Percentiles rank a stretch among this genome's conserved stretches.
Evolutionary conservation across 2,329 filamentous ascomycete genomes (phyloP).

Genomic region (Alternaria ventricosa): DNA sequence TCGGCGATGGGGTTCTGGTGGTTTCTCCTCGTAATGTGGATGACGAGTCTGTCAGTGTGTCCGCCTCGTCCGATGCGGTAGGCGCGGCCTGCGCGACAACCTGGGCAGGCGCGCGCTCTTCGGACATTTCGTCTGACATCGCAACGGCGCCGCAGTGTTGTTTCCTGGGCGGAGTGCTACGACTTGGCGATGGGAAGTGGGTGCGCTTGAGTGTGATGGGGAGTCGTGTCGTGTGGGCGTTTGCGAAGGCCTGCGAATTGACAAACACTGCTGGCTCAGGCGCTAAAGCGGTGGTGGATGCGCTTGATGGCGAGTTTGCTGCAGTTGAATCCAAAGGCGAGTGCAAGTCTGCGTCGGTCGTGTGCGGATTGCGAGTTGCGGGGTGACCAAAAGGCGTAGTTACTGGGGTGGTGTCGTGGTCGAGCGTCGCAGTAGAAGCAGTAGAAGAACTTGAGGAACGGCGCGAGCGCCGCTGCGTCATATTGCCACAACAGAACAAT

Average conservation of each 20-base stretch:
- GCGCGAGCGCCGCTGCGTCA: neutral
- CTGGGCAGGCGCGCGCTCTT: neutral
- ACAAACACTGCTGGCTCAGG: slow-evolving; percentile 4
- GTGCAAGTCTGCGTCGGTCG: neutral
- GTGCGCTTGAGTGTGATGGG: neutral
- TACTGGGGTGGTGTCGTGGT: neutral
- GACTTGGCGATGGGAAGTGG: neutral
- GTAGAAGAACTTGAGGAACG: neutral
- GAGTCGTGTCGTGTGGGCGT: neutral
- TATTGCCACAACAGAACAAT: neutral
- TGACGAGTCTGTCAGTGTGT: neutral
- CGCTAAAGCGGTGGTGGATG: neutral
- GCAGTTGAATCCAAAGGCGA: neutral
- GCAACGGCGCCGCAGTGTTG: neutral
- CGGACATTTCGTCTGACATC: neutral
- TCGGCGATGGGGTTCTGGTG: neutral
- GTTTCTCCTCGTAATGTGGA: neutral
- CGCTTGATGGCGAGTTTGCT: neutral
- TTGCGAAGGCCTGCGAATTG: neutral
- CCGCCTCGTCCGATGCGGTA: neutral
- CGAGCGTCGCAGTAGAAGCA: neutral
- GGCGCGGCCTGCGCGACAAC: slow-evolving; percentile 3
- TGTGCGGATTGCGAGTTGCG: neutral
- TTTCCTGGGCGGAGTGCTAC: neutral
- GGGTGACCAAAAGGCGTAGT: neutral